Evolutionary conservation across 2,329 filamentous ascomycete species (phyloP).

Genomic region (Alternaria incomplexa): DNA sequence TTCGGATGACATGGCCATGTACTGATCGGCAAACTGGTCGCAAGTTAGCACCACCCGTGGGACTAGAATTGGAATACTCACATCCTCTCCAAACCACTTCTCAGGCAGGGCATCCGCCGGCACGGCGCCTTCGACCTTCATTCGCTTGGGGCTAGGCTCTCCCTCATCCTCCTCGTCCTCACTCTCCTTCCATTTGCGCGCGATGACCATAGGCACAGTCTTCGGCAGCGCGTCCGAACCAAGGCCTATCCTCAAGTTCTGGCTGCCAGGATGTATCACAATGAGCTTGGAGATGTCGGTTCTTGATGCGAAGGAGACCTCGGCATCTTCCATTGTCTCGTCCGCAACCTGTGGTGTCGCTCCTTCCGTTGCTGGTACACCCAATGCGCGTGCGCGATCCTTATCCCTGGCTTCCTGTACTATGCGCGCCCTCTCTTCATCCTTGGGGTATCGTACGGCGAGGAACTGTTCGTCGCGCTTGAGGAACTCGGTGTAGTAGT

Average conservation of each 20-base stretch:
- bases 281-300: constrained; percentile 87
- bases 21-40: constrained; percentile 62
- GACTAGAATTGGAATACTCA: constrained; percentile 42
- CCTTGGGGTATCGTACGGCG: constrained; percentile 83
- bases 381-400: constrained; percentile 81
- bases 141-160: constrained; percentile 74
- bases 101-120: constrained; percentile 68
- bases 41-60: constrained; percentile 3
- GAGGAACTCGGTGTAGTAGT: constrained; percentile 93
- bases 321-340: constrained; percentile 38
- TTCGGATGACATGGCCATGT: constrained; percentile 81
- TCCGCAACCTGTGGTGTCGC: constrained; percentile 34
- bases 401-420: constrained; percentile 86
- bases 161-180: constrained; percentile 85
- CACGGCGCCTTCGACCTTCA: constrained; percentile 67
- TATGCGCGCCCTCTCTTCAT: constrained; percentile 82
- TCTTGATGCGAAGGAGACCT: constrained; percentile 33
- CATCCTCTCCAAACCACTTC: constrained; percentile 86
- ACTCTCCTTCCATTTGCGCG: constrained; percentile 75
- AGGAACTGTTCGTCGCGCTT: constrained; percentile 98
- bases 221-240: constrained; percentile 96
- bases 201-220: constrained; percentile 91
- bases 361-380: constrained; percentile 57
- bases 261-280: constrained; percentile 92
- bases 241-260: constrained; percentile 91